Evolutionary conservation across 768 basidiomycete genomes (phyloP), one percentile per base, ranked within the genome.

Genomic region (Paxillus involutus): DNA sequence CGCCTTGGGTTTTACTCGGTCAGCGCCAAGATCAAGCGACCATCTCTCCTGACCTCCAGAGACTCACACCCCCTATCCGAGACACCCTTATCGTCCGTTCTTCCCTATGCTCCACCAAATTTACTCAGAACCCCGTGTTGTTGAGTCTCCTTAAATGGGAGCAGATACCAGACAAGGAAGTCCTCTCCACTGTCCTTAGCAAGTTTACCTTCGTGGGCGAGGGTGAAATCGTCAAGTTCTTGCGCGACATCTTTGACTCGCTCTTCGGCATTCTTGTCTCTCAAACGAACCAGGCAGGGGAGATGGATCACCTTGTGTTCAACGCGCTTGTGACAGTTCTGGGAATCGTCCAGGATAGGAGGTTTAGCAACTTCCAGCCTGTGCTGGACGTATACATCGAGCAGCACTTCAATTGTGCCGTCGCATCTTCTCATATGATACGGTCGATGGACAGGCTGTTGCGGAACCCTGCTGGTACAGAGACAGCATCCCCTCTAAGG

Each of bases 311-410:
- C 53, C 77, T 91, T 37, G 91, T 95, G 9, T 97, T 98, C 76
- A 88, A 91, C 61, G 89, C 91, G 1, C 81, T 98, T 13, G 89
- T 98, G 49, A 91, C 86, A 4, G 88, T 98, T 12, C 86, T 98
- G 11, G 89, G 91, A 4, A 94, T 98, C 56, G 86, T 94, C 12
- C 89, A 93, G 62, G 96, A 98, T 70, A 83, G 96, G 30, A 83
- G 96, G 26, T 98, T 98, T 79, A 89, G 86, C 70, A 94, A 96
- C 70, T 98, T 98, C 77, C 87, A 91, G 60, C 88, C 92, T 2
- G 94, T 96, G 5, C 76, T 98, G 55, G 93, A 97, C 63, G 85
- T 93, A 21, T 98, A 98, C 68, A 94, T 98, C 63, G 87, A 91
- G 63, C 76, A 85, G 51, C 93, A 98, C 62, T 98, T 96, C 75